A percentile compares a stretch with the other conserved stretches of the same genome.
phyloP scores from a whole-genome alignment of 768 basidiomycete genomes.

The Lactifluus hygrophoroides region DNA sequence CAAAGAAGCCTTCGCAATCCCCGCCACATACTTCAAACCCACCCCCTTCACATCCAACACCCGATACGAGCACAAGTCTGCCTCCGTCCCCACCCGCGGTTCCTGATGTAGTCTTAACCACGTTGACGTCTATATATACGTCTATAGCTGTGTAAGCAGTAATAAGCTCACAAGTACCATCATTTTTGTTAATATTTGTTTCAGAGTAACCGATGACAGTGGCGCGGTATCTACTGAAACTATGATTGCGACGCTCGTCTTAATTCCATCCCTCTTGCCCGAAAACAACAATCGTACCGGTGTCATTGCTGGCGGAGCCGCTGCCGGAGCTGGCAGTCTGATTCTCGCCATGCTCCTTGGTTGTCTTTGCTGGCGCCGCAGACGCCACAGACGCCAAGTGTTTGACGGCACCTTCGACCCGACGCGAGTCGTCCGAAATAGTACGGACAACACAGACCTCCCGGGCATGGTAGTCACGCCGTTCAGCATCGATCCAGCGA shows the following conservation, averaged over 20 bases:
- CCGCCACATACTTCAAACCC: background rate
- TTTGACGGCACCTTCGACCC: conserved; percentile 46
- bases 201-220: conserved; percentile 8
- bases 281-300: conserved; percentile 12
- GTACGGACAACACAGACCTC: conserved; percentile 18
- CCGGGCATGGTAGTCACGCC: conserved; percentile 11
- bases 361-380: conserved; percentile 26
- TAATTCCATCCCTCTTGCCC: conserved; percentile 19
- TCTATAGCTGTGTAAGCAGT: background rate
- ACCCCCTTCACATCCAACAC: background rate
- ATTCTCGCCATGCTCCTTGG: conserved; percentile 23
- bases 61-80: background rate
- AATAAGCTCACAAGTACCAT: background rate
- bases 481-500: too few relatives aligned
- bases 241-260: conserved; percentile 19
- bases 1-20: too few relatives aligned
- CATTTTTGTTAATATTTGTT: background rate
- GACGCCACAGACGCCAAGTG: conserved; percentile 28
- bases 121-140: background rate
- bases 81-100: background rate
- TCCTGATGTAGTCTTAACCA: background rate
- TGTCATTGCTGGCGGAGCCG: conserved; percentile 27
- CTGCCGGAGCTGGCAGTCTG: conserved; percentile 22
- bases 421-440: conserved; percentile 30
- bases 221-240: conserved; percentile 9